phyloP scores from a whole-genome alignment of 2,329 filamentous ascomycete species.

The Lasiodiplodia sp. region DNA sequence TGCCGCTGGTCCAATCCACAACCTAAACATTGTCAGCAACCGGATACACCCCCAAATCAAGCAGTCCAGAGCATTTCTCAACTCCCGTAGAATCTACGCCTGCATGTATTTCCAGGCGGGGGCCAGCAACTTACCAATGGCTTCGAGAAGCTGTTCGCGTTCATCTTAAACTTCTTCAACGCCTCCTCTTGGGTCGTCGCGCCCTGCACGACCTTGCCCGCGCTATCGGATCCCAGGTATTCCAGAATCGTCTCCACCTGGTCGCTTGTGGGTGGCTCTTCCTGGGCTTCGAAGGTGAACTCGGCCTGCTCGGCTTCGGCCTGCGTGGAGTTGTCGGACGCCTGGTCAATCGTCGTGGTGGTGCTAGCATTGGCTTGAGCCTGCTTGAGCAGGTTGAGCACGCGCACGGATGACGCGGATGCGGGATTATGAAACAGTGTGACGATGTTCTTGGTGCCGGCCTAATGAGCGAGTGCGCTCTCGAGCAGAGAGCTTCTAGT shows the following conservation, averaged over 20 bases:
- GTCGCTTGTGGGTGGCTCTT: constrained; percentile 78
- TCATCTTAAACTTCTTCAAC: constrained; percentile 77
- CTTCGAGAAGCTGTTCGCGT: constrained; percentile 70
- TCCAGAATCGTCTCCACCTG: constrained; percentile 85
- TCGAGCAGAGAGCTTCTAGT: constrained; percentile 16
- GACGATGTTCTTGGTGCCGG: constrained; percentile 74
- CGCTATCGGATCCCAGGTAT: constrained; percentile 72
- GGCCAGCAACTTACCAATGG: constrained; percentile 70
- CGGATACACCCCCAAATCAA: not conserved
- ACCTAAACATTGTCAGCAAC: constrained; percentile 41
- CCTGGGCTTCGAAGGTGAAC: constrained; percentile 88
- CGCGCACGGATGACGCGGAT: constrained; percentile 74
- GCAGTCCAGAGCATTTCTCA: not conserved
- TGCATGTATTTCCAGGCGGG: not conserved
- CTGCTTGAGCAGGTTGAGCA: constrained; percentile 80
- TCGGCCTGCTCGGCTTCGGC: constrained; percentile 67
- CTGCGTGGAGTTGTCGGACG: constrained; percentile 69
- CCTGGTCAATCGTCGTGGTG: constrained; percentile 76
- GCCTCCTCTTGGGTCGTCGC: constrained; percentile 79
- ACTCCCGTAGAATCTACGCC: not conserved
- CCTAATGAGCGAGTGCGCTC: constrained; percentile 37
- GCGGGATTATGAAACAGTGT: constrained; percentile 93
- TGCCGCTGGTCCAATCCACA: constrained; percentile 95
- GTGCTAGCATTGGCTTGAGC: constrained; percentile 72
- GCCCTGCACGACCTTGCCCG: constrained; percentile 73